These are phyloP conservation scores for Cryptococcus sp. DNA, from an alignment of 1,284 basidiomycete species.

Conservation along the genomic window DNA sequence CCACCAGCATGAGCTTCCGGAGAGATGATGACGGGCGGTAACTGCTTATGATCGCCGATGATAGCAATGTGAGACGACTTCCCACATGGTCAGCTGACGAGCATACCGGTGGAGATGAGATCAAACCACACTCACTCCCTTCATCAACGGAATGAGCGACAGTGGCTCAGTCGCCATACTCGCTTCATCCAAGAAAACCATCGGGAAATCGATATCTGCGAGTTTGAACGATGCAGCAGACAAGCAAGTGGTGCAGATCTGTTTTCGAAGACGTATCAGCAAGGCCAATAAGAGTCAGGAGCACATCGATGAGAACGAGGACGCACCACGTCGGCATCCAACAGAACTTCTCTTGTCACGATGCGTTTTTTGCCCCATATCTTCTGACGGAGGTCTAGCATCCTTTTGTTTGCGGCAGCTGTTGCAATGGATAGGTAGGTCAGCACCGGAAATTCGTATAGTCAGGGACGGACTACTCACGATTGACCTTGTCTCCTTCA, in stretches of 20 bases:
- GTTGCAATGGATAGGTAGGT: no score
- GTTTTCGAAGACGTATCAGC: no score
- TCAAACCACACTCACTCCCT: constrained; percentile 65
- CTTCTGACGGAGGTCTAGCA: constrained; percentile 52
- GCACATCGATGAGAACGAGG: no score
- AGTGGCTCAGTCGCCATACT: constrained; percentile 94
- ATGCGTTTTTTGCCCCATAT: constrained; percentile 27
- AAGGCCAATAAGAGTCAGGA: no score
- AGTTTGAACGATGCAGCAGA: constrained; percentile 61
- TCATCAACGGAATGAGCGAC: constrained; percentile 80
- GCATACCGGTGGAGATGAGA: background rate
- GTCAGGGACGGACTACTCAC: constrained; percentile 5
- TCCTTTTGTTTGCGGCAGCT: constrained; percentile 54
- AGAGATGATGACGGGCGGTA: constrained; percentile 84
- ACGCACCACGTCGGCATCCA: constrained; percentile 71
- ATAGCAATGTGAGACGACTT: constrained; percentile 78
- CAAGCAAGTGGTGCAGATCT: constrained; percentile 84
- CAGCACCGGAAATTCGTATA: no score
- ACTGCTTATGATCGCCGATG: constrained; percentile 94
- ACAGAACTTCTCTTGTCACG: constrained; percentile 59
- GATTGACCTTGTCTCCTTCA: no score
- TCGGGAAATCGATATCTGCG: constrained; percentile 75
- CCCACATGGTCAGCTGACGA: background rate
- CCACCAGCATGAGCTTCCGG: constrained; percentile 69
- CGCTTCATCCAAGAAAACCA: constrained; percentile 92